A percentile compares a stretch with the other conserved stretches of the same genome.
These are phyloP conservation scores for Tympanopsis confertula DNA, from an alignment of 2,329 filamentous ascomycete species.

Conservation along the genomic window DNA sequence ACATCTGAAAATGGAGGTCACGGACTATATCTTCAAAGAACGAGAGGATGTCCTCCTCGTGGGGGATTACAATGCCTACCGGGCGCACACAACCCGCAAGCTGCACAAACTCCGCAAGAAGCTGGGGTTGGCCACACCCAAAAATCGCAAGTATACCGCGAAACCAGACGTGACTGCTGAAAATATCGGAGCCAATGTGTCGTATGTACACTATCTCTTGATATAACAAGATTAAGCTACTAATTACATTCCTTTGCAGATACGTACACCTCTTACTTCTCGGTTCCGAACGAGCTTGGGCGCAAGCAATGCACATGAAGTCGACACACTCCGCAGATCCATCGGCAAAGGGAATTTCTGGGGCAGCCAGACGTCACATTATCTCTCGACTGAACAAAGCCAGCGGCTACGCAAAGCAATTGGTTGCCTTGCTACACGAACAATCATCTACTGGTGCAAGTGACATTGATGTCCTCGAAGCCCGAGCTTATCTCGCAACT, in stretches of 20 bases:
- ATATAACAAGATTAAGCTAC: not conserved
- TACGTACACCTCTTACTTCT: constrained; percentile 71
- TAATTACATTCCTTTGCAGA: constrained; percentile 30
- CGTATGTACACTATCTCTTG: constrained; percentile 24
- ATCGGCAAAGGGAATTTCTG: constrained; percentile 56
- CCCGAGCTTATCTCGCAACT: constrained; percentile 69
- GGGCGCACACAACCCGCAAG: constrained; percentile 44
- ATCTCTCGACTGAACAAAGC: constrained; percentile 79
- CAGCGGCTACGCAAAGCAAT: constrained; percentile 52
- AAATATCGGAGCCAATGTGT: constrained; percentile 40
- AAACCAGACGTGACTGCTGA: constrained; percentile 43
- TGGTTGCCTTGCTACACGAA: constrained; percentile 57
- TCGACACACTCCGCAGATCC: constrained; percentile 67
- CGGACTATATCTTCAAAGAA: constrained; percentile 41
- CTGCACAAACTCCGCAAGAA: constrained; percentile 47
- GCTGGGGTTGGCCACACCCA: constrained; percentile 47
- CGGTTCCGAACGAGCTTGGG: constrained; percentile 83
- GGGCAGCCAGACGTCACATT: constrained; percentile 75
- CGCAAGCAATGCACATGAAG: constrained; percentile 92
- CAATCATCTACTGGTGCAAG: constrained; percentile 30
- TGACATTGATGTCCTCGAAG: constrained; percentile 67
- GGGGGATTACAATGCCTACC: constrained; percentile 51
- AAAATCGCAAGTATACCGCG: constrained; percentile 48
- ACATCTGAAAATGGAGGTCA: constrained; percentile 65
- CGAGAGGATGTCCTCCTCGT: constrained; percentile 45